A percentile compares a stretch with the other conserved stretches of the same genome.
phyloP scores from a whole-genome alignment of 768 basidiomycete species.

The Trametes sanguinea region DNA sequence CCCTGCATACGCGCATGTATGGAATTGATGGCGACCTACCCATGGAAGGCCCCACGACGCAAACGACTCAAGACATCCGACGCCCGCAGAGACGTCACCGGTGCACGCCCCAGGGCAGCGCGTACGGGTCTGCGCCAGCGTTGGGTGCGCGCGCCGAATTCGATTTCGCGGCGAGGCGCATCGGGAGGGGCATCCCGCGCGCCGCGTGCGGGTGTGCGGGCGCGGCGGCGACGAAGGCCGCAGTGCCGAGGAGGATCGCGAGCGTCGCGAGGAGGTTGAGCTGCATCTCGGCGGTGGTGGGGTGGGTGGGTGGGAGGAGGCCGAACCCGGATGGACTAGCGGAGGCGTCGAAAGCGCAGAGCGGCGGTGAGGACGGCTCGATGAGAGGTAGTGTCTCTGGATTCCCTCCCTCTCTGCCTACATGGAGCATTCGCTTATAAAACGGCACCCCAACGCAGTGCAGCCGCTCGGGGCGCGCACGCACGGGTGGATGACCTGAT shows the following conservation, averaged over 20 bases:
- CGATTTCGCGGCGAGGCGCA: conserved; percentile 9
- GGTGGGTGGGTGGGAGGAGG: not conserved
- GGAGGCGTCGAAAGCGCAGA: not conserved
- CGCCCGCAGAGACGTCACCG: not conserved
- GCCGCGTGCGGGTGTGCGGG: not conserved
- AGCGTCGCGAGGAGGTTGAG: not conserved
- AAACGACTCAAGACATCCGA: not conserved
- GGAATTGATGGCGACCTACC: not conserved
- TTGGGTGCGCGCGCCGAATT: conserved; percentile 9
- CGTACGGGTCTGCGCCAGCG: conserved; percentile 1
- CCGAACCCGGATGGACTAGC: not conserved
- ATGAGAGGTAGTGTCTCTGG: too few relatives aligned
- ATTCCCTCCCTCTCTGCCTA: too few relatives aligned
- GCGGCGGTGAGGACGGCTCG: not conserved
- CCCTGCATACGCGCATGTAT: not conserved
- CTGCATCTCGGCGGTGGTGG: conserved; percentile 1
- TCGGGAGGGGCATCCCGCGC: conserved; percentile 6
- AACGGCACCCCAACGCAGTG: too few relatives aligned
- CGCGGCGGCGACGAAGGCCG: not conserved
- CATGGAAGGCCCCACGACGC: not conserved
- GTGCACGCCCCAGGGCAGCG: conserved; percentile 8
- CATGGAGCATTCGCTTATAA: too few relatives aligned
- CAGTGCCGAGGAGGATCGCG: not conserved
- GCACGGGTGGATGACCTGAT: too few relatives aligned
- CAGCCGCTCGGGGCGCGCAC: not conserved